Conservation (phyloP, 1,284 basidiomycete genomes). For the Peniophora sp. region DNA sequence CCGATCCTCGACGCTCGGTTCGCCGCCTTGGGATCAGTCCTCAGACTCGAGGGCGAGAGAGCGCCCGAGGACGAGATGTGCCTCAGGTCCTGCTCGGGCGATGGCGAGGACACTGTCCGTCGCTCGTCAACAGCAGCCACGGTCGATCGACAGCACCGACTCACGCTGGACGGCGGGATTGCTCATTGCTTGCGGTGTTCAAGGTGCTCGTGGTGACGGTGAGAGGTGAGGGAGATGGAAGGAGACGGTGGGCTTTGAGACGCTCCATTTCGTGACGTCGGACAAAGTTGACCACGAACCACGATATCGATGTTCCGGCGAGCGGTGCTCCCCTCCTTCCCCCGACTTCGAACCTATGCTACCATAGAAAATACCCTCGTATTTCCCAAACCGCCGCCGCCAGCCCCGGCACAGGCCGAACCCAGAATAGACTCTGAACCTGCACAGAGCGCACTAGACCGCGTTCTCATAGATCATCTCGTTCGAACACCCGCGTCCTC, state of each 20-base stretch:
- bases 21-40: slow-evolving; percentile 32
- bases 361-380: too few relatives aligned
- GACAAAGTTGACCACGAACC: too few relatives aligned
- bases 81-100: slow-evolving; percentile 22
- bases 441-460: slow-evolving; percentile 4
- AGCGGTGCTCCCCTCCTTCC: too few relatives aligned
- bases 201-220: slow-evolving; percentile 3
- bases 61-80: slow-evolving; percentile 34
- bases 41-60: slow-evolving; percentile 28
- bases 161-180: neutral
- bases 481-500: slow-evolving; percentile 2
- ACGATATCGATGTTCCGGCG: too few relatives aligned
- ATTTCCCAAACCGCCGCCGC: too few relatives aligned
- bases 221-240: slow-evolving; percentile 4
- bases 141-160: neutral
- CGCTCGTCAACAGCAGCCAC: neutral
- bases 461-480: slow-evolving; percentile 8
- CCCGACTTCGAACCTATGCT: too few relatives aligned
- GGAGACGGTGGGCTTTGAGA: neutral
- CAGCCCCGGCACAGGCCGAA: too few relatives aligned
- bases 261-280: too few relatives aligned
- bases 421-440: too few relatives aligned
- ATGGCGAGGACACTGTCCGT: slow-evolving; percentile 7
- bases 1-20: slow-evolving; percentile 38
- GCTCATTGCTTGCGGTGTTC: slow-evolving; percentile 1